Conservation (phyloP, 2,329 filamentous ascomycete species). For the Penicillium sp. region DNA sequence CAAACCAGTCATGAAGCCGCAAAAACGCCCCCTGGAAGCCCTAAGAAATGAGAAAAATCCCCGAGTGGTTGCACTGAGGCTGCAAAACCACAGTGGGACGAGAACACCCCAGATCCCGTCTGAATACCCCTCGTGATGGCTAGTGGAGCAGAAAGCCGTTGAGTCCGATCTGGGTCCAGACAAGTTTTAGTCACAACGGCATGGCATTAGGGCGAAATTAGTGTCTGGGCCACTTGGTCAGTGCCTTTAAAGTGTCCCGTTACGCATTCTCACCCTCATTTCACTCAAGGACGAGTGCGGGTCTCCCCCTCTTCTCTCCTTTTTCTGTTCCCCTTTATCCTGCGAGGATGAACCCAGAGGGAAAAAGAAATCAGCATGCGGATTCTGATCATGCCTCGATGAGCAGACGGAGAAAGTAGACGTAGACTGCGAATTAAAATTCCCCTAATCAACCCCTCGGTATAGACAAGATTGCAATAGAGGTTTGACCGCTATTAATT, state of each 20-base stretch:
- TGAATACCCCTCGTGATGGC: constrained; percentile 1
- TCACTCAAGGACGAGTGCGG: constrained; percentile 25
- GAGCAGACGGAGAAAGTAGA: neutral
- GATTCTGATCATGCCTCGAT: too few relatives aligned
- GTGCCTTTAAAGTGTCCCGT: constrained; percentile 20
- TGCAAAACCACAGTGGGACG: constrained; percentile 17
- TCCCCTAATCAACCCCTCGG: neutral
- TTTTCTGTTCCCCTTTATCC: constrained; percentile 1
- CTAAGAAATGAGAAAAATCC: constrained; percentile 25
- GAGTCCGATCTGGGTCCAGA: constrained; percentile 18
- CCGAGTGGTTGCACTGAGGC: constrained; percentile 24
- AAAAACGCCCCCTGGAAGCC: neutral
- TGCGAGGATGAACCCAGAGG: too few relatives aligned
- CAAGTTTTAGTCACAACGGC: constrained; percentile 24
- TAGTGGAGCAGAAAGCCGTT: constrained; percentile 16
- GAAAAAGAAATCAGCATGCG: too few relatives aligned
- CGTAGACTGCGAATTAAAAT: neutral
- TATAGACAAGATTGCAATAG: neutral
- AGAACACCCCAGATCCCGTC: constrained; percentile 13
- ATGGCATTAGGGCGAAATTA: constrained; percentile 19
- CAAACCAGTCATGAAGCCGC: neutral
- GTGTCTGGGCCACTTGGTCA: constrained; percentile 22
- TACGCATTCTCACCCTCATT: constrained; percentile 20
- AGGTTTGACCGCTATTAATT: neutral
- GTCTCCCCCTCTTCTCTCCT: constrained; percentile 7